Conservation (phyloP, 441 rosid genomes). For the Arabidopsis lyrata region DNA sequence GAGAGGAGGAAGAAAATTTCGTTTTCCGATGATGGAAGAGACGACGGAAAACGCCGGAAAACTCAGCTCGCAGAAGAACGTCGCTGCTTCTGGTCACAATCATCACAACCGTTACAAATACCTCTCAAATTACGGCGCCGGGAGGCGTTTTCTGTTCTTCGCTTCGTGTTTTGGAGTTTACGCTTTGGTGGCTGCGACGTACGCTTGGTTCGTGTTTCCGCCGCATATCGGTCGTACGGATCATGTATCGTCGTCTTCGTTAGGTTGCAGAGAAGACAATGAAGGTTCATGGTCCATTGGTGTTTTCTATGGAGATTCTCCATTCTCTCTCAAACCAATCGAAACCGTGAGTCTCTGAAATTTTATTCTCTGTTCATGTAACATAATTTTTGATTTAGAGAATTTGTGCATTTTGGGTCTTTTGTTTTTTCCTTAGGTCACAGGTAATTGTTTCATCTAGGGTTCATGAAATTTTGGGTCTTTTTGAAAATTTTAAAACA, state of each 20-base stretch:
- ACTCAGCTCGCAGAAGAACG: constrained; percentile 11
- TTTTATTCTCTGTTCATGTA: background rate
- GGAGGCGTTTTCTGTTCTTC: constrained; percentile 48
- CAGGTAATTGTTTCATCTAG: constrained; percentile 3
- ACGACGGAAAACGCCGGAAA: constrained; percentile 21
- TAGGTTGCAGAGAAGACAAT: constrained; percentile 83
- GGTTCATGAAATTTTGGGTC: constrained; percentile 20
- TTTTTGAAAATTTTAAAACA: constrained; percentile 41
- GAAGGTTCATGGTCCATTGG: constrained; percentile 99
- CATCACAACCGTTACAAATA: constrained; percentile 19
- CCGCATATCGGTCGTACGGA: constrained; percentile 46
- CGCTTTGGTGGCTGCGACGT: constrained; percentile 65
- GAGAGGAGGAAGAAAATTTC: background rate
- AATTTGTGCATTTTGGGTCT: constrained; percentile 1
- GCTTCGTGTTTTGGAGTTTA: constrained; percentile 62
- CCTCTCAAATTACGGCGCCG: constrained; percentile 12
- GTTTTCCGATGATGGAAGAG: constrained; percentile 34
- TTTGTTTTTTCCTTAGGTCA: background rate
- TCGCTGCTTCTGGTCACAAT: constrained; percentile 11
- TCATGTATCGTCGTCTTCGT: constrained; percentile 51
- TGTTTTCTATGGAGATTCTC: constrained; percentile 85
- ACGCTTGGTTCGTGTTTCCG: constrained; percentile 64
- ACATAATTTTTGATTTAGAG: background rate
- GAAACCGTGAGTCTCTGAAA: constrained; percentile 66
- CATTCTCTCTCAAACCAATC: constrained; percentile 86